Percentiles rank a stretch among this genome's conserved stretches.
These are phyloP conservation scores for Dichotomopilus funicola DNA, from an alignment of 2,329 filamentous ascomycete genomes.

Conservation along the genomic window DNA sequence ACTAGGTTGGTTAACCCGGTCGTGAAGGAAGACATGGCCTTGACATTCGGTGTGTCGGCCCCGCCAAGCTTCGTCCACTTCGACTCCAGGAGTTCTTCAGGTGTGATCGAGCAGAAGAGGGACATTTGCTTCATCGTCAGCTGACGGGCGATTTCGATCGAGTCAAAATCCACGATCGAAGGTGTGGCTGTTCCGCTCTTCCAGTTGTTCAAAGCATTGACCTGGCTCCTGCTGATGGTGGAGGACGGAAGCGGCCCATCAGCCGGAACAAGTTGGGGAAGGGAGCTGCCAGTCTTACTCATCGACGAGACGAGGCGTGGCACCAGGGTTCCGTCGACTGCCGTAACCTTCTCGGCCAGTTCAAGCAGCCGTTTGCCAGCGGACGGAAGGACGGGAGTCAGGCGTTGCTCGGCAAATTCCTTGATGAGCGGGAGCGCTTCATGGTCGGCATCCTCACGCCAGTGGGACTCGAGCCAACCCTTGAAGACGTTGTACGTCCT, in stretches of 20 bases:
- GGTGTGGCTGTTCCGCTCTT: conserved; percentile 64
- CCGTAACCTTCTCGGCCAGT: conserved; percentile 68
- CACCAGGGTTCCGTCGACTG: conserved; percentile 66
- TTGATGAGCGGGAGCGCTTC: conserved; percentile 69
- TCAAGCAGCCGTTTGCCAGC: conserved; percentile 77
- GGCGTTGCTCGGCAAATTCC: conserved; percentile 68
- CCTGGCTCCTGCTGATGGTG: conserved; percentile 68
- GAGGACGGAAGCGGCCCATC: conserved; percentile 67
- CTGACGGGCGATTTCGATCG: conserved; percentile 84
- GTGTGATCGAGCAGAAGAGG: conserved; percentile 85
- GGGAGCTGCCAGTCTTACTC: conserved; percentile 76
- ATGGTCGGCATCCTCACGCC: conserved; percentile 75
- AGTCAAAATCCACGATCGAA: conserved; percentile 82
- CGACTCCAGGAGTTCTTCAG: conserved; percentile 82
- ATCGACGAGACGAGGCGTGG: conserved; percentile 79
- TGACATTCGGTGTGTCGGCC: conserved; percentile 77
- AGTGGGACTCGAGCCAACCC: conserved; percentile 93
- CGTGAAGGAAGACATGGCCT: conserved; percentile 86
- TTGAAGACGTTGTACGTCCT: conserved; percentile 97
- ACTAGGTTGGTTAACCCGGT: conserved; percentile 91
- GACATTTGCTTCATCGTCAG: conserved; percentile 86
- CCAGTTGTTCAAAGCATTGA: conserved; percentile 65
- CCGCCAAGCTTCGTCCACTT: conserved; percentile 91
- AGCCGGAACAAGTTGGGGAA: conserved; percentile 61
- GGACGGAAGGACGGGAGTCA: conserved; percentile 62